phyloP scores from a whole-genome alignment of 345 rosid species.

The Arabidopsis thaliana region TAIR10.1 NC_003070.9:11842001-11842500 shows the following conservation, averaged over 20 bases:
- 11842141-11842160: conserved; percentile 73
- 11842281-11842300: not conserved
- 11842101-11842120: conserved; percentile 20
- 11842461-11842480: conserved; percentile 71
- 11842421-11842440: conserved; percentile 85
- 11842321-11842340: conserved; percentile 16
- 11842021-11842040: not conserved
- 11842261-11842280: not conserved
- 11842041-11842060: not conserved
- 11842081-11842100: conserved; percentile 8
- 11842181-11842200: conserved; percentile 83
- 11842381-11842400: conserved; percentile 81
- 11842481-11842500: conserved; percentile 55
- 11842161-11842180: conserved; percentile 83
- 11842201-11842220: conserved; percentile 74
- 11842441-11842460: conserved; percentile 72
- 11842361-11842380: conserved; percentile 93
- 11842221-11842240: conserved; percentile 77
- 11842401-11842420: conserved; percentile 74
- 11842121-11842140: conserved; percentile 40
- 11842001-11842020: conserved; percentile 6
- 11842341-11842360: conserved; percentile 80
- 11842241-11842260: conserved; percentile 59
- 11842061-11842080: conserved; percentile 8
- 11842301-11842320: conserved; percentile 9